Evolutionary conservation across 176 grass and related monocot genomes (phyloP), one percentile per base, ranked within the genome.

Genomic region (Juncus effusus): DNA sequence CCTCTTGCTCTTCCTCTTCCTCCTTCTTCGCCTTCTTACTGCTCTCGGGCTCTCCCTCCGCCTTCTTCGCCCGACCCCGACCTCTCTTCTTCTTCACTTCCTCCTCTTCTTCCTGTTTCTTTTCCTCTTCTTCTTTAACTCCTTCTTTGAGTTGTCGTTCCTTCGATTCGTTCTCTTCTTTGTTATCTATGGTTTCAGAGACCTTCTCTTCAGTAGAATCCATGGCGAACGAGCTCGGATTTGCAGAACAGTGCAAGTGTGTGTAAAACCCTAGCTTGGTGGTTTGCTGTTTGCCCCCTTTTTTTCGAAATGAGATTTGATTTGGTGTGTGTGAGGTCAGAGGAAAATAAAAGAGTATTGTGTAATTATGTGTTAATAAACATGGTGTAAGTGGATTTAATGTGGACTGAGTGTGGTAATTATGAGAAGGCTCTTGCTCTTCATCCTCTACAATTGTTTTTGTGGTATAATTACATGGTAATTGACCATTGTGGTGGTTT

Each of bases 221-320:
- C 69, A 72, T 72, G 38, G 14, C 42, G 56, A 44, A 38, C 55
- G 53, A 53, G 69, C 44, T 53, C 42, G 54, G 15, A 58, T 16
- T 42, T 50, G 54, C 5, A 40, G 54, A 56, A n/a, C 19, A 8
- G 54, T 57, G 68, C 42, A 8, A 4, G 19, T 14, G n/a, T 49
- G 10, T 6, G 5, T 58, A 60, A 72, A 72, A 72, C 69, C 69
- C 69, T 72, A 72, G 69, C 55, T 72, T 11, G 15, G 50, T 39
- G 16, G 6, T 0, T 47, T 47, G 44, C 44, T 47, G 54, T 47
- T 72, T 40, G 49, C 11, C 3, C 36, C 38, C 44, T 67, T 69
- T 67, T 66, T 13, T 36, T 54, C 16, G 37, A 70, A 70, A 52
- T 36, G 65, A 51, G 52, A 70, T 36, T 13, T 51, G 36, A 70